phyloP scores from a whole-genome alignment of 495 filamentous ascomycete genomes.

The Cladorrhinum samala region DNA sequence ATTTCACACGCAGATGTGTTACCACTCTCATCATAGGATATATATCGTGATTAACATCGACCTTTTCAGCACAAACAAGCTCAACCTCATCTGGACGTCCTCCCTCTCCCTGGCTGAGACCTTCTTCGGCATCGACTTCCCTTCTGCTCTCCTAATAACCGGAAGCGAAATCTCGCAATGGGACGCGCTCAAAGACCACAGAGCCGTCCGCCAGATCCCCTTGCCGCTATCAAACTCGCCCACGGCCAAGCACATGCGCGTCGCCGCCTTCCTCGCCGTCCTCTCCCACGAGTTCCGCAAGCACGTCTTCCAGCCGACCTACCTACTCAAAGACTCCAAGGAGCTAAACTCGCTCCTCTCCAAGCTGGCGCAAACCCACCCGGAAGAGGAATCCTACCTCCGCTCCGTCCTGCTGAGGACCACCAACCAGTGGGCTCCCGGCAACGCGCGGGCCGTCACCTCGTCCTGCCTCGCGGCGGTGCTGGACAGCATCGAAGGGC shows the following conservation, averaged over 20 bases:
- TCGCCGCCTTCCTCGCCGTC: slow-evolving; percentile 13
- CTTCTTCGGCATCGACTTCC: slow-evolving; percentile 7
- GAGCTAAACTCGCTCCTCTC: slow-evolving; percentile 6
- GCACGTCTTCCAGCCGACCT: slow-evolving; percentile 19
- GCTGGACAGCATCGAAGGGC: background rate
- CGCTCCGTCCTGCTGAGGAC: slow-evolving; percentile 16
- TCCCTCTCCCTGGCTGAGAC: slow-evolving; percentile 4
- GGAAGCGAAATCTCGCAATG: background rate
- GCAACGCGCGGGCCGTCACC: no score
- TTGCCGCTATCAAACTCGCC: slow-evolving; percentile 12
- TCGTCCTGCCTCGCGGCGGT: background rate
- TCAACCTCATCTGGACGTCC: slow-evolving; percentile 5
- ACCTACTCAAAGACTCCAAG: slow-evolving; percentile 4
- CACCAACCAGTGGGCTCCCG: no score
- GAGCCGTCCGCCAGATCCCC: slow-evolving; percentile 6
- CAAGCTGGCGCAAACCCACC: slow-evolving; percentile 1
- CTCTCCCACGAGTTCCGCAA: slow-evolving; percentile 4
- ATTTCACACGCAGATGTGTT: no score
- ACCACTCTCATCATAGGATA: no score
- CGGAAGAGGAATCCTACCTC: slow-evolving; percentile 13
- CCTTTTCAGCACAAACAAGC: background rate
- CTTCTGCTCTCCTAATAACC: background rate
- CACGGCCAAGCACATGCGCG: slow-evolving; percentile 21
- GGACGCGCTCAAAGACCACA: slow-evolving; percentile 4
- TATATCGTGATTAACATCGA: no score